A percentile compares a stretch with the other conserved stretches of the same genome.
These are phyloP conservation scores for Sphenostylis stenocarpa DNA, from an alignment of 306 rosid genomes.

Conservation along the genomic window DNA sequence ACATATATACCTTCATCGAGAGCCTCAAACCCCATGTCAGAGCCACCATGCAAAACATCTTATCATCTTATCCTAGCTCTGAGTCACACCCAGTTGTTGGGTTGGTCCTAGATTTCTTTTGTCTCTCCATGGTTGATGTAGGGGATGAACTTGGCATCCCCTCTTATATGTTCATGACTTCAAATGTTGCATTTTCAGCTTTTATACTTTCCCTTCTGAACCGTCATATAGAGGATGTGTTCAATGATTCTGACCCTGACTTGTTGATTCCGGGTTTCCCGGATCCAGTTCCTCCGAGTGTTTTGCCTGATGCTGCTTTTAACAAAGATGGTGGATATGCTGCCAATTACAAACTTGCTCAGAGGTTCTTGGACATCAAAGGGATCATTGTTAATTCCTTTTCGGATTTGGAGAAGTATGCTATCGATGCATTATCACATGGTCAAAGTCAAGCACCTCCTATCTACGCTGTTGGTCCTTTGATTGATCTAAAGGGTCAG, in stretches of 20 bases:
- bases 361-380: conserved; percentile 46
- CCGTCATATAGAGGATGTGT: conserved; percentile 30
- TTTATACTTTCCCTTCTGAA: conserved; percentile 37
- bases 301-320: conserved; percentile 41
- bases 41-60: conserved; percentile 19
- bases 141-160: conserved; percentile 50
- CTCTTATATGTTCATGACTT: conserved; percentile 47
- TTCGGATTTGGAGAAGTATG: conserved; percentile 45
- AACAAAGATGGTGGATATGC: conserved; percentile 52
- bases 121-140: conserved; percentile 49
- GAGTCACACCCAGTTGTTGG: conserved; percentile 34
- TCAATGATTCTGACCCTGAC: conserved; percentile 39
- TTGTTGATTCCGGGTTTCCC: conserved; percentile 43
- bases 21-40: conserved; percentile 33
- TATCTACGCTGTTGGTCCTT: conserved; percentile 59
- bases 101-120: conserved; percentile 61
- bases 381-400: conserved; percentile 60
- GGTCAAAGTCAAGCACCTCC: conserved; percentile 41
- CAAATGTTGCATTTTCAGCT: conserved; percentile 42
- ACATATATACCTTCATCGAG: conserved; percentile 36
- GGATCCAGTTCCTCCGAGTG: conserved; percentile 38
- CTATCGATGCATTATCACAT: conserved; percentile 35
- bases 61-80: neutral
- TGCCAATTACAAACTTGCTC: conserved; percentile 41
- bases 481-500: conserved; percentile 43